Evolutionary conservation across 2,329 filamentous ascomycete species (phyloP), one percentile per base, ranked within the genome.

Genomic region (Colletotrichum sp.): DNA sequence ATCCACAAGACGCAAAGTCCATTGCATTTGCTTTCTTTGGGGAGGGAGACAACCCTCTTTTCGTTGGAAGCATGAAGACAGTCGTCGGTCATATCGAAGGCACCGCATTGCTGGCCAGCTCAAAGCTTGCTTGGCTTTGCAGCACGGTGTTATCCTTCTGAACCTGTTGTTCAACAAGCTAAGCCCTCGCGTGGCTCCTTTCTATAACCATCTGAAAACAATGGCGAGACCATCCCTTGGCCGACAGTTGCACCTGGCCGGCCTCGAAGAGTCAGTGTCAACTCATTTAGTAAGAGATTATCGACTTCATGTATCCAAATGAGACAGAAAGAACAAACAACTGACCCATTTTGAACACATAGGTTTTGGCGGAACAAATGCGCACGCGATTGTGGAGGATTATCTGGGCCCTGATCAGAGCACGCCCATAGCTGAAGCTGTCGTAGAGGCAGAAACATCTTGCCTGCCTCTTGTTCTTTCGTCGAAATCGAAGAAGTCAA

Each of bases 31-130:
- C 60, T 12, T 72, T 72, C 62, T 62, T 65, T 30, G 26, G 28
- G 13, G 9, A 30, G 28, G 28, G 28, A 30, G 28, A 10, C 3
- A 30, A 30, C 9, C 8, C 12, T 13, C 21, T 24, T 16, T 21
- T 72, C 39, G 75, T 82, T 5, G 81, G 81, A 21, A 80, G 81
- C 44, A 52, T 21, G 0, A 18, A 18, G 18, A 52, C 18, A 18
- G 15, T 80, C 3, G 75, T 83, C 1, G 81, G 82, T 1, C 10
- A 32, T 32, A 32, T 3, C 10, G 30, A 32, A 12, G 10, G 30
- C 30, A 32, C 30, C 30, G 30, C 44, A 21, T 52, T 52, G 15
- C 44, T 10, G 8, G 44, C 8, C 44, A 3, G 44, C 44, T 52
- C 3, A 52, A 52, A 12, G 44, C 44, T 8, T 52, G 6, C 5